Conservation (phyloP, 495 filamentous ascomycete species). For the Thozetella sp. region DNA sequence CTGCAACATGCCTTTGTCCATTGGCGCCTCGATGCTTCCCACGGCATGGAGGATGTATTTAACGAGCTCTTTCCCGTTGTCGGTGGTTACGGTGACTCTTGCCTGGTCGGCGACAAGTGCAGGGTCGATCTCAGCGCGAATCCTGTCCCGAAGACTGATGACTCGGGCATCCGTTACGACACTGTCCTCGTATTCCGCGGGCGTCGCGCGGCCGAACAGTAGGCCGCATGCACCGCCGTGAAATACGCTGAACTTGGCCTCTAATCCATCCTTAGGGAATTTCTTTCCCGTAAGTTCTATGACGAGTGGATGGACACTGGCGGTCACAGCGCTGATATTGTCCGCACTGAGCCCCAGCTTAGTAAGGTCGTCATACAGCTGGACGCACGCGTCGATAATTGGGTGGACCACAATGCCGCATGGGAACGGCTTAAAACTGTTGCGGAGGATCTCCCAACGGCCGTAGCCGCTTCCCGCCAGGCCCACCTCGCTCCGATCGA, state of each 20-base stretch:
- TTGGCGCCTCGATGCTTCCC: constrained; percentile 47
- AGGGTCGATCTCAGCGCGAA: constrained; percentile 40
- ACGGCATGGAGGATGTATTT: constrained; percentile 52
- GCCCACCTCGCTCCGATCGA: neutral
- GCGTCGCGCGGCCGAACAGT: constrained; percentile 51
- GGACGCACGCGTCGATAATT: constrained; percentile 51
- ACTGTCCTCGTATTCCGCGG: constrained; percentile 47
- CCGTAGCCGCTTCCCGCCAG: constrained; percentile 19
- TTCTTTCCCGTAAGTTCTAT: constrained; percentile 55
- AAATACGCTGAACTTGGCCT: constrained; percentile 57
- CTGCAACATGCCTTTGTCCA: constrained; percentile 42
- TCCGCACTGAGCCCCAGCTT: constrained; percentile 21
- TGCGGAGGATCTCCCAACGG: constrained; percentile 52
- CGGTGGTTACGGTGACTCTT: constrained; percentile 31
- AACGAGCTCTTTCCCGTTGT: constrained; percentile 32
- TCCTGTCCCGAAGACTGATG: constrained; percentile 37
- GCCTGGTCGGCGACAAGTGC: constrained; percentile 42
- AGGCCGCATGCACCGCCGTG: constrained; percentile 51
- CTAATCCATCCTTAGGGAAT: constrained; percentile 47
- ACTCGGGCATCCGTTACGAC: constrained; percentile 39
- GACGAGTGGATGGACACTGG: constrained; percentile 52
- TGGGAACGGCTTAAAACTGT: constrained; percentile 58
- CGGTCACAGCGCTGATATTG: constrained; percentile 27
- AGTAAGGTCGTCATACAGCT: constrained; percentile 38
- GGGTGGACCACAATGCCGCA: constrained; percentile 61